phyloP scores from a whole-genome alignment of 2,329 filamentous ascomycete genomes.

The Colletotrichum sp. region DNA sequence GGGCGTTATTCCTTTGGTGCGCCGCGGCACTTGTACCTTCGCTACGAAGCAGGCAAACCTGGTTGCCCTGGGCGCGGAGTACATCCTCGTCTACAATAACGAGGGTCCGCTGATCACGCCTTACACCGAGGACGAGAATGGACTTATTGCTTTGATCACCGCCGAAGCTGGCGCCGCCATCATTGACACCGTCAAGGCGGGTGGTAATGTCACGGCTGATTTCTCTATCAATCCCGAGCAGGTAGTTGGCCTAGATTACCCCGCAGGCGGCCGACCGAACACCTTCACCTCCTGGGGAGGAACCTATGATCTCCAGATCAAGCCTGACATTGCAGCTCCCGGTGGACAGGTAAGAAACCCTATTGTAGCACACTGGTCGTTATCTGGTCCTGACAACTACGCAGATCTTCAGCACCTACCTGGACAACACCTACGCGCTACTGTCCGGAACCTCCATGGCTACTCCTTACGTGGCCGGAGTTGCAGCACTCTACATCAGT shows the following conservation, averaged over 20 bases:
- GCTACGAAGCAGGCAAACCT: conserved; percentile 30
- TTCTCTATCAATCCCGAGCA: conserved; percentile 30
- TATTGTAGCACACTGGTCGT: background rate
- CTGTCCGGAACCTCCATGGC: conserved; percentile 55
- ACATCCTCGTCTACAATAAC: conserved; percentile 35
- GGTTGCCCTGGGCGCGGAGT: conserved; percentile 26
- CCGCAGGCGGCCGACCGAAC: conserved; percentile 37
- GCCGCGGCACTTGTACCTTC: conserved; percentile 36
- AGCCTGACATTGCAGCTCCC: conserved; percentile 47
- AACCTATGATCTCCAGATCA: conserved; percentile 44
- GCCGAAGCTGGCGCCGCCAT: conserved; percentile 28
- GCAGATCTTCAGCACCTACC: conserved; percentile 43
- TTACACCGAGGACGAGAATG: conserved; percentile 4
- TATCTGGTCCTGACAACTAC: background rate
- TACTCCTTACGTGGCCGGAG: conserved; percentile 47
- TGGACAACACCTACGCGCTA: conserved; percentile 35
- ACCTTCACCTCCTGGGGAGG: conserved; percentile 48
- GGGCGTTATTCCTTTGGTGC: conserved; percentile 29
- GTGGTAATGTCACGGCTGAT: conserved; percentile 30
- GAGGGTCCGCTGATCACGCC: conserved; percentile 22
- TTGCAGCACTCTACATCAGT: conserved; percentile 39
- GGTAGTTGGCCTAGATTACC: conserved; percentile 24
- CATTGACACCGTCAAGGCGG: conserved; percentile 26
- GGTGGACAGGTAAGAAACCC: conserved; percentile 34
- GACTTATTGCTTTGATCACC: conserved; percentile 25